phyloP scores from a whole-genome alignment of 345 rosid genomes.

The Crucihimalaya himalaica region DNA sequence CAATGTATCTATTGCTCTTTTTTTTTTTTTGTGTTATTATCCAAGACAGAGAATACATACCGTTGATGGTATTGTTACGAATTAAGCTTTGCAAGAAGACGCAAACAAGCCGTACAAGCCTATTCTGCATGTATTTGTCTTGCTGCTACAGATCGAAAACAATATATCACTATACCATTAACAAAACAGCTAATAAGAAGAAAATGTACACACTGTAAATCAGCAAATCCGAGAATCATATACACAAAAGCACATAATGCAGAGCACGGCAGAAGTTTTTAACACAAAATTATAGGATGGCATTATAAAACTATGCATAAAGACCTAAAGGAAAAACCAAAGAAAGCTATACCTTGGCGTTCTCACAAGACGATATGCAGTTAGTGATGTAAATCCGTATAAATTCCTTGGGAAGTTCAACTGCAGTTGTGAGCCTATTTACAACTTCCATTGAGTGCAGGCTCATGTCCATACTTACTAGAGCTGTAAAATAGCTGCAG shows the following conservation, averaged over 20 bases:
- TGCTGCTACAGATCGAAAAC: constrained; percentile 48
- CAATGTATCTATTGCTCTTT: not conserved
- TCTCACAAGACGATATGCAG: constrained; percentile 93
- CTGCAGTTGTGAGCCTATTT: constrained; percentile 94
- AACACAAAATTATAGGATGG: not conserved
- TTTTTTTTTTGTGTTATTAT: not conserved
- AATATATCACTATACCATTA: constrained; percentile 29
- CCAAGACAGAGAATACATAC: constrained; percentile 38
- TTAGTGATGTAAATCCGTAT: constrained; percentile 89
- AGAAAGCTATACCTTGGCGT: constrained; percentile 66
- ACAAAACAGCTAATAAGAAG: not conserved
- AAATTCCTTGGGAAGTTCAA: constrained; percentile 91
- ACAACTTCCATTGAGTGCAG: constrained; percentile 99
- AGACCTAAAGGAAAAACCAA: not conserved
- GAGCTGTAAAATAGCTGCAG: constrained; percentile 82
- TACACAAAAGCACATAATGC: not conserved
- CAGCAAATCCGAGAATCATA: constrained; percentile 1
- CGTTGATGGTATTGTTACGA: constrained; percentile 86
- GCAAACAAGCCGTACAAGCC: constrained; percentile 98
- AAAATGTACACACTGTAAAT: constrained; percentile 1
- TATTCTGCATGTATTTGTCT: constrained; percentile 99
- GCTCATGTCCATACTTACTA: constrained; percentile 97
- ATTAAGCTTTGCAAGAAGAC: constrained; percentile 95
- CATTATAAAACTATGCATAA: not conserved
- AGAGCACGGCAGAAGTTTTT: not conserved